Base-by-base conservation (phyloP, 2,329 filamentous ascomycete genomes). In the Cyphellophora attinorum region DNA sequence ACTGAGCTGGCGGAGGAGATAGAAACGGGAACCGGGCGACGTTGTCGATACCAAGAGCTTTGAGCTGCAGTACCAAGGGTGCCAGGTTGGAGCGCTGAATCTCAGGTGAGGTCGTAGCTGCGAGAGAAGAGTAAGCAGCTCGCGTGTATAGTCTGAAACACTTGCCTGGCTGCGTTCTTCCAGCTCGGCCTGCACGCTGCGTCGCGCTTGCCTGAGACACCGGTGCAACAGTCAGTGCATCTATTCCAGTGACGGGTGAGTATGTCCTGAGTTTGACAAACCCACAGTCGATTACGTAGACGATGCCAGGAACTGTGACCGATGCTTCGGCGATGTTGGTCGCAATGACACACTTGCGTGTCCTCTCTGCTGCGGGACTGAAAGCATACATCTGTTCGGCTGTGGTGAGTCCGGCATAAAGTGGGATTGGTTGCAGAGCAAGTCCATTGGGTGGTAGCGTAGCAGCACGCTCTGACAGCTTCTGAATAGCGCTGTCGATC, bases 321-420 rank as follows among this genome's bases (percentile, higher is more conserved):
- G 85, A 94, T 4, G 91, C 89, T 64, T 98, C 91, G 10, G 91
- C 86, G 45, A 96, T 95, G 54, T 96, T 96, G 39, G 91, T 96
- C 3, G 85, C 81, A 46, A 95, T 79, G 21, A 98, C 83, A 25
- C 95, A 82, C 54, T 96, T 96, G 27, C 91, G 74, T 2, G 79
- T 88, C 39, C 88, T 80, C 41, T 84, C 78, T 0, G 84, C 77
- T 2, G 86, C 67, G 35, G 81, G 77, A 49, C 94, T 85, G 54
- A 96, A 96, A 27, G 96, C 81, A 46, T 88, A 88, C 76, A 94
- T 89, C 54, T 96, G 91, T 51, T 95, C 79, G 45, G 95, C 88
- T 6, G 81, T 85, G 2, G 85, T 76, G 5, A 96, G 70, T 2
- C 89, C 91, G 4, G 91, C 85, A 54, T 93, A 96, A 0, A 96